phyloP scores from a whole-genome alignment of 345 rosid species.

The Linum usitatissimum region DNA sequence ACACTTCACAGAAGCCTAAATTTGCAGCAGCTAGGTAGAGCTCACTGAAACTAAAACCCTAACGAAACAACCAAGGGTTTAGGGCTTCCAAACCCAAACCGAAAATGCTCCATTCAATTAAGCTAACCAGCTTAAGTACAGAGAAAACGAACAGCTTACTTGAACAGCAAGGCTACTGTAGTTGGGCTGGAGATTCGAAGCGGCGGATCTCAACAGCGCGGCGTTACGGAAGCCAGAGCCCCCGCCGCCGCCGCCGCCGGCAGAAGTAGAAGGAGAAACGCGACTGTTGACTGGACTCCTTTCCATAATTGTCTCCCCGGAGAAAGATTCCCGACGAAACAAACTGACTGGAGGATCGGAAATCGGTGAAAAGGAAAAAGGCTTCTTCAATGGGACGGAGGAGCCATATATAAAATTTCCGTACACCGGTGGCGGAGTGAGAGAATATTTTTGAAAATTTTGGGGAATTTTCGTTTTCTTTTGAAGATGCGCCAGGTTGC shows the following conservation, averaged over 20 bases:
- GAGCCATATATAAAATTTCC: not conserved
- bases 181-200: constrained; percentile 3
- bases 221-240: not conserved
- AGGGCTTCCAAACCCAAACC: not conserved
- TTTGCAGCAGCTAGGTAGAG: not conserved
- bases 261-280: not conserved
- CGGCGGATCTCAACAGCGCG: not conserved
- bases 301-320: not conserved
- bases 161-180: constrained; percentile 2
- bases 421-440: not conserved
- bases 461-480: not conserved
- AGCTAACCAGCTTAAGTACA: not conserved
- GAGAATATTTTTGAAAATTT: not conserved
- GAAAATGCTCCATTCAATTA: not conserved
- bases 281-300: not conserved
- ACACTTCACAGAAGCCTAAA: not conserved
- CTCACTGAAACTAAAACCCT: not conserved
- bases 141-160: not conserved
- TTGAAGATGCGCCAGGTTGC: not conserved
- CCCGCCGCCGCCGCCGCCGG: constrained; percentile 1
- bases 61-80: not conserved
- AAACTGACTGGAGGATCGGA: not conserved
- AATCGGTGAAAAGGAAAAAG: not conserved
- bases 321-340: no score
- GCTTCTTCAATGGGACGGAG: not conserved